Evolutionary conservation across 495 filamentous ascomycete genomes (phyloP), one percentile per base, ranked within the genome.

Genomic region (Penicillium diatomitis): DNA sequence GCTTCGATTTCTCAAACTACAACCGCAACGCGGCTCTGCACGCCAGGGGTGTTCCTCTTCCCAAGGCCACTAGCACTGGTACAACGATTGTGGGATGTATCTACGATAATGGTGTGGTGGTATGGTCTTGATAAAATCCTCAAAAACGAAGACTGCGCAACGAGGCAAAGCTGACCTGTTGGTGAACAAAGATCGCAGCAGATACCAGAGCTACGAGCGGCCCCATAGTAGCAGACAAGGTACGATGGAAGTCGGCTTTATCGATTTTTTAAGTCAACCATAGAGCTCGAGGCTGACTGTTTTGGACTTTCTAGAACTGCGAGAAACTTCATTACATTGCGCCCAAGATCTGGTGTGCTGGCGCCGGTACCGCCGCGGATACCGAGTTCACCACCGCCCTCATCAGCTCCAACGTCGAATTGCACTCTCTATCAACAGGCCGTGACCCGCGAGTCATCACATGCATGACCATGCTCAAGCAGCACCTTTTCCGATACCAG

Each of bases 1-100:
- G 94, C 77, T 96, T 99, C 79, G 92, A 97, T 74, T 99, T 99
- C 78, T 90, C 88, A 63, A 97, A 97, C 77, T 88, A 96, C 80
- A 90, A 95, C 76, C 88, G 94, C 74, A 99, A 99, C 80, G 81
- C 83, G 61, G 90, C 90, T 53, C 80, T 99, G 52, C 91, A 97
- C 66, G 87, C 90, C 61, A 83, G 81, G 71, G 94, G 94, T 43
- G 82, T 96, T 36, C 91, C 94, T 46, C 73, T 96, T 47, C 94
- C 94, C 50, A 96, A 96, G 76, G 94, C 94, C 46, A 99, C 94
- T 48, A 95, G 89, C 69, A 99, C 94, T 44, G 94, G 94, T 76
- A 99, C 94, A 36, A 99, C 94, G 55, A 99, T 99, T 74, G 94
- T 99, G 32, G 94, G 94, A 55, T 97, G 92, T 65, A 83, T 96